Evolutionary conservation across 208 protist genomes (phyloP).

Genomic region (Trypanosoma cruzi): DNA sequence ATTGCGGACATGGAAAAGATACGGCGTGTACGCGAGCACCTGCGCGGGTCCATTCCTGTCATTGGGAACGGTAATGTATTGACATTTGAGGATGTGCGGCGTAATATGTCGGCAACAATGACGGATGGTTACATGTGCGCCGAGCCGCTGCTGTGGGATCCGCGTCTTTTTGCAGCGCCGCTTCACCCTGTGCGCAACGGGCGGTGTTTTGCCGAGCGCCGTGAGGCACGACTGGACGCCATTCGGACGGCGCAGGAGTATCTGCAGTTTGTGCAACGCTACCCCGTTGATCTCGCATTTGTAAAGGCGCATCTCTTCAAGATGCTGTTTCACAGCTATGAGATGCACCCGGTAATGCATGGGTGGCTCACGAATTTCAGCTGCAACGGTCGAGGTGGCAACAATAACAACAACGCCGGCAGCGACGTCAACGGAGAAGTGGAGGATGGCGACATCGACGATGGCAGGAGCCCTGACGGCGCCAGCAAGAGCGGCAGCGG

Average conservation of each 20-base stretch:
- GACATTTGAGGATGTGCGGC: slow-evolving; percentile 62
- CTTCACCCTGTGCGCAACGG: slow-evolving; percentile 32
- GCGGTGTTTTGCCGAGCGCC: slow-evolving; percentile 14
- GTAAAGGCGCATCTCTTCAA: slow-evolving; percentile 91
- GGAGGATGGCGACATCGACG: slow-evolving; percentile 16
- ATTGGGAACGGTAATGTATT: slow-evolving; percentile 92
- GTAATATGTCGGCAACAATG: slow-evolving; percentile 41
- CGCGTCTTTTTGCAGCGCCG: slow-evolving; percentile 61
- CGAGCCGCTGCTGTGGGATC: slow-evolving; percentile 88
- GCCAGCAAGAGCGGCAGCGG: neutral
- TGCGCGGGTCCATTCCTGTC: slow-evolving; percentile 64
- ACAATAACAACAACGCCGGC: too few species aligned
- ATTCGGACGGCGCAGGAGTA: slow-evolving; percentile 60
- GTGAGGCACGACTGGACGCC: slow-evolving; percentile 42
- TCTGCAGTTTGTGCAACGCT: slow-evolving; percentile 48
- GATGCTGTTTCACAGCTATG: slow-evolving; percentile 86
- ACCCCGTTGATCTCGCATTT: slow-evolving; percentile 66
- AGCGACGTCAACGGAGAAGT: too few species aligned
- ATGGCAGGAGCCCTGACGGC: neutral
- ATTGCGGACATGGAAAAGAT: slow-evolving; percentile 79
- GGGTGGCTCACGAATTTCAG: slow-evolving; percentile 44
- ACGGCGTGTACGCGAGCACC: slow-evolving; percentile 39
- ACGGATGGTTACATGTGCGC: slow-evolving; percentile 91
- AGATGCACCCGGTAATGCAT: slow-evolving; percentile 51
- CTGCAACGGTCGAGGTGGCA: slow-evolving; percentile 9